Evolutionary conservation across 179 eudicot genomes (phyloP).

Genomic region (Drosera spatulata): DNA sequence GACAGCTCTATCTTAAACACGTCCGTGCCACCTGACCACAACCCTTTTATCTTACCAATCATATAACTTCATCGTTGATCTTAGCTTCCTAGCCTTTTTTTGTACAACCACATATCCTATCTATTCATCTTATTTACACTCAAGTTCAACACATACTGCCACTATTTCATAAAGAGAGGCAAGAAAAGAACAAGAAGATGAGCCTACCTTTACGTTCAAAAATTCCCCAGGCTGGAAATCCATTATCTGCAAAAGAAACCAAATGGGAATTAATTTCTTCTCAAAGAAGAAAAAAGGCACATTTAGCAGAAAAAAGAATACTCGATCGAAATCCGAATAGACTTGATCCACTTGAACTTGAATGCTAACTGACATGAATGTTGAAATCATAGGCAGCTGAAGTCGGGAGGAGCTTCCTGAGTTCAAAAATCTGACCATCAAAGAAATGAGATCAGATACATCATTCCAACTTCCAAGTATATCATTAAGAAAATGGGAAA

Average conservation of each 20-base stretch:
- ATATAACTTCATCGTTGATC: too few relatives aligned
- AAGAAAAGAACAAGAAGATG: neutral
- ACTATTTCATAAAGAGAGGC: neutral
- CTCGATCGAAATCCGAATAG: too few relatives aligned
- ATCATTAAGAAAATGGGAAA: too few relatives aligned
- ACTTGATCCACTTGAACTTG: neutral
- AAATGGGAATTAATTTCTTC: neutral
- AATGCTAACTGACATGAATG: constrained; percentile 64
- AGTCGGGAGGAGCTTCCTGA: constrained; percentile 91
- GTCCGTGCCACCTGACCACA: neutral
- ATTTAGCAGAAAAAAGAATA: too few relatives aligned
- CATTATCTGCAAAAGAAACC: constrained; percentile 58
- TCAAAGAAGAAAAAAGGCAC: neutral
- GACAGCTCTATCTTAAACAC: too few relatives aligned
- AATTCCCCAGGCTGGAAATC: constrained; percentile 98
- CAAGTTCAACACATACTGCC: neutral
- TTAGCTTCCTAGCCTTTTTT: too few relatives aligned
- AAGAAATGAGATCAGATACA: constrained; percentile 3
- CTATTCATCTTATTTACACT: too few relatives aligned
- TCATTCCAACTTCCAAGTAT: too few relatives aligned
- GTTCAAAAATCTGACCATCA: constrained; percentile 63
- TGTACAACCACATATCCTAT: too few relatives aligned
- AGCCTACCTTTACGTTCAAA: constrained; percentile 83
- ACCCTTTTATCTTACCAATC: neutral
- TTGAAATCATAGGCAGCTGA: constrained; percentile 85